phyloP scores from a whole-genome alignment of 2,329 filamentous ascomycete genomes.

The Ceratocystis colombiana region DNA sequence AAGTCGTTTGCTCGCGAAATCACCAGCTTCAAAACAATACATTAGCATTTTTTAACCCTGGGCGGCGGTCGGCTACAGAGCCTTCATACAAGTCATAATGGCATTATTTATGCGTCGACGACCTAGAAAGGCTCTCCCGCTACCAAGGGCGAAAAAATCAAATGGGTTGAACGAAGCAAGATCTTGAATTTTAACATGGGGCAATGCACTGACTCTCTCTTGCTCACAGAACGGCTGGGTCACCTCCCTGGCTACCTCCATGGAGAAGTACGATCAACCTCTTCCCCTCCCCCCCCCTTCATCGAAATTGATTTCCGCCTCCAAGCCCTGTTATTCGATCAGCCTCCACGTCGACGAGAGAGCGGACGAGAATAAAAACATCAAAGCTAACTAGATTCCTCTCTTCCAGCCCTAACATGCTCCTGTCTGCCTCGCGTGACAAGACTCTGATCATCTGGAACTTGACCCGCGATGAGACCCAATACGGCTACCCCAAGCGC shows the following conservation, averaged over 20 bases:
- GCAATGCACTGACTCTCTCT: constrained; percentile 24
- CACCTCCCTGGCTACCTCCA: constrained; percentile 93
- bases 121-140: background rate
- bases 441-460: constrained; percentile 99
- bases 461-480: constrained; percentile 94
- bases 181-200: constrained; percentile 18
- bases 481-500: constrained; percentile 98
- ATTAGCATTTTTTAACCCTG: background rate
- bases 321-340: background rate
- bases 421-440: constrained; percentile 93
- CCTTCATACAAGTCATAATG: background rate
- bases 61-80: background rate
- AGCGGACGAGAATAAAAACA: background rate
- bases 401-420: constrained; percentile 81
- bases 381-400: constrained; percentile 21
- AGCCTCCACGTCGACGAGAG: constrained; percentile 1
- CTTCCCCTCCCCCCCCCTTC: background rate
- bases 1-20: constrained; percentile 6
- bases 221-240: constrained; percentile 77
- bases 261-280: constrained; percentile 72
- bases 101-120: background rate
- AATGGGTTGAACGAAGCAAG: constrained; percentile 19
- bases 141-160: background rate
- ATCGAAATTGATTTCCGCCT: constrained; percentile 6
- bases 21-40: constrained; percentile 4